Evolutionary conservation across 2,329 filamentous ascomycete genomes (phyloP).

Genomic region (Cladosporium velox): DNA sequence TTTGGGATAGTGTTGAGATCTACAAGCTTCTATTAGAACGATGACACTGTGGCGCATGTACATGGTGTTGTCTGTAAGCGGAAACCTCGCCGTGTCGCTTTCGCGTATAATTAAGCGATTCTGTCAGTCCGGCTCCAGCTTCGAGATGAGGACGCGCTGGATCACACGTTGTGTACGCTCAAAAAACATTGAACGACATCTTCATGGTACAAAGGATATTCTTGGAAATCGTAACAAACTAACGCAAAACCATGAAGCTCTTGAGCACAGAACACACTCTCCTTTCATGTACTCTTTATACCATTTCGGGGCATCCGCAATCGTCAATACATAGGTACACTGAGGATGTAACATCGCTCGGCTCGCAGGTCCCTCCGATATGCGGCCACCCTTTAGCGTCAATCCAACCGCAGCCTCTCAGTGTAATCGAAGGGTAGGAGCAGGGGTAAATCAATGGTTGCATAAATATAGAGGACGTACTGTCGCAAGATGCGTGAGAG

Average conservation of each 20-base stretch:
- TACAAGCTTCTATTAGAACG: neutral
- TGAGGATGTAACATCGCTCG: neutral
- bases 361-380: conserved; percentile 8
- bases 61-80: neutral
- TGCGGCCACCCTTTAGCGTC: neutral
- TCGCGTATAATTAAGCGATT: neutral
- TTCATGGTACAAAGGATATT: neutral
- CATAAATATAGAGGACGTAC: neutral
- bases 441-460: neutral
- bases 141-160: neutral
- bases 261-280: neutral
- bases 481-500: neutral
- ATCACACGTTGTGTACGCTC: too few species aligned
- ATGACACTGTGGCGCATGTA: neutral
- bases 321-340: neutral
- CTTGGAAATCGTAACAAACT: neutral
- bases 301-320: neutral
- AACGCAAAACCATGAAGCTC: neutral
- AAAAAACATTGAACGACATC: too few species aligned
- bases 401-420: neutral
- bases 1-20: neutral
- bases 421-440: neutral
- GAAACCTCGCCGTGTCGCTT: neutral
- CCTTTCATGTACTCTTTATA: neutral
- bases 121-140: neutral